phyloP scores from a whole-genome alignment of 2,329 filamentous ascomycete species.

The Hypoxylon sp. region DNA sequence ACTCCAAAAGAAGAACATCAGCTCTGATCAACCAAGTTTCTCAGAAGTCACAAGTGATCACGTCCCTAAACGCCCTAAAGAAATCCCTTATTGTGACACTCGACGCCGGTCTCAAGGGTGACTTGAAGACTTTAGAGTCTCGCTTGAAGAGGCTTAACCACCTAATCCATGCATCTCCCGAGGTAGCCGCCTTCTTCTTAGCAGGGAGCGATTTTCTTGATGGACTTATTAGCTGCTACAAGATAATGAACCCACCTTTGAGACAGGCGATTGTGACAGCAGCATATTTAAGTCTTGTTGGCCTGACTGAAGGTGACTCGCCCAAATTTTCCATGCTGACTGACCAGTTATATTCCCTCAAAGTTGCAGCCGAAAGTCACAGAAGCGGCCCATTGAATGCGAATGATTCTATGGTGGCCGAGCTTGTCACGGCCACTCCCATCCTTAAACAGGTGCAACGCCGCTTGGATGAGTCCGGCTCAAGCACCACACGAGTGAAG shows the following conservation, averaged over 20 bases:
- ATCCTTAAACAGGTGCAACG: conserved; percentile 74
- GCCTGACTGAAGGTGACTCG: conserved; percentile 74
- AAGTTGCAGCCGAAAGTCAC: conserved; percentile 76
- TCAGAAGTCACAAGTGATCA: conserved; percentile 65
- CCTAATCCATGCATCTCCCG: conserved; percentile 72
- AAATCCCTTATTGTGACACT: conserved; percentile 71
- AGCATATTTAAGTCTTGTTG: conserved; percentile 79
- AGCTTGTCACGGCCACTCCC: conserved; percentile 84
- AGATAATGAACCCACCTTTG: conserved; percentile 72
- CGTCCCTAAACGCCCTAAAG: conserved; percentile 71
- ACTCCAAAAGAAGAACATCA: conserved; percentile 72
- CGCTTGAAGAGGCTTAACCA: conserved; percentile 71
- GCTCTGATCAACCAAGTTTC: conserved; percentile 66
- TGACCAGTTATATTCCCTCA: conserved; percentile 87
- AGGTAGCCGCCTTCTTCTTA: conserved; percentile 74
- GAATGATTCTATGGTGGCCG: conserved; percentile 82
- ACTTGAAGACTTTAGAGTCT: conserved; percentile 67
- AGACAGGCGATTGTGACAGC: conserved; percentile 78
- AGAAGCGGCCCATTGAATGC: conserved; percentile 66
- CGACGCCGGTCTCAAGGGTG: conserved; percentile 70
- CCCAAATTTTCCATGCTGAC: conserved; percentile 81
- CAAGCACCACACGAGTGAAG: conserved; percentile 67
- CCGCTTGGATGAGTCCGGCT: conserved; percentile 63
- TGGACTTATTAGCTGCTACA: conserved; percentile 75
- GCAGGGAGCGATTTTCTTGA: conserved; percentile 91